A percentile compares a stretch with the other conserved stretches of the same genome.
Evolutionary conservation across 2,329 filamentous ascomycete genomes (phyloP).

Genomic region (Calonectria naviculata): DNA sequence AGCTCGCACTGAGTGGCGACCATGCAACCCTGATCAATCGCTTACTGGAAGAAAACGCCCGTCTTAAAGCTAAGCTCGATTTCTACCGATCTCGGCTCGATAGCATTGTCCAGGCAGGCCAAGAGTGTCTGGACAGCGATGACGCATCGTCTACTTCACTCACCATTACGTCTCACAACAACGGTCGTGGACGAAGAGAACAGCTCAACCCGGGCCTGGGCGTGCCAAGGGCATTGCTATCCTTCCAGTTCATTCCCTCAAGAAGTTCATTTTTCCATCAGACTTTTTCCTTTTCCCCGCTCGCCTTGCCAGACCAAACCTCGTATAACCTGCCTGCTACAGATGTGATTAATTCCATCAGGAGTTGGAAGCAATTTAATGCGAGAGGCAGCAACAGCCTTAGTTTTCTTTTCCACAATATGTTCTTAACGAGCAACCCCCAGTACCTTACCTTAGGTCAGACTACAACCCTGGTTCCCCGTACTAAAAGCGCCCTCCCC

Average conservation of each 20-base stretch:
- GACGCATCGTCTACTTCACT: neutral
- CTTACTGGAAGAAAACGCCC: neutral
- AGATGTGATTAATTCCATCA: neutral
- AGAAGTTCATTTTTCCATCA: neutral
- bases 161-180: neutral
- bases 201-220: neutral
- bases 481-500: neutral
- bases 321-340: neutral
- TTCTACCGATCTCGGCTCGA: neutral
- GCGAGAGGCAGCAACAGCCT: neutral
- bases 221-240: no score
- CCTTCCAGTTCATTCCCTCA: neutral
- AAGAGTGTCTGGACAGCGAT: neutral
- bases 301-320: neutral
- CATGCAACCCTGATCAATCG: neutral
- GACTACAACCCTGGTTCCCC: neutral
- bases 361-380: neutral
- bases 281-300: neutral
- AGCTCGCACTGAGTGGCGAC: neutral
- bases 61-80: neutral
- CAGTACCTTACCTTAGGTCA: neutral
- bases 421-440: neutral
- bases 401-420: neutral
- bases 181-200: neutral
- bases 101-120: neutral